Base-by-base conservation (phyloP, 768 basidiomycete genomes). In the Leccinum subtestaceum region DNA sequence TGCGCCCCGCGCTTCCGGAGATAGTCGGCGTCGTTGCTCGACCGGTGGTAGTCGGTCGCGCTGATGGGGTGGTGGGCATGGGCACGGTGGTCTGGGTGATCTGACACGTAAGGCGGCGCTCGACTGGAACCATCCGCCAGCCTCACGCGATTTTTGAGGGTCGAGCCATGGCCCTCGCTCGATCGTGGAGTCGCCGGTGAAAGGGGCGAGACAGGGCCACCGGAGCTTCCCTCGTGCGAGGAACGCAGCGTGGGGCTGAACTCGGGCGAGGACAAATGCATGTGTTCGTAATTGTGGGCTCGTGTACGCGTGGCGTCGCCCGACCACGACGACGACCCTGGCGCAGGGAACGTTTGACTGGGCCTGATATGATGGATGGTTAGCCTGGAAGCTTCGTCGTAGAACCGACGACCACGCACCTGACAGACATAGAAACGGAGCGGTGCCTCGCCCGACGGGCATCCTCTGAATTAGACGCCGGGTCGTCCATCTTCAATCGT, bases 401-500 rank as follows among this genome's bases (percentile, higher is more conserved):
- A 19, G 47, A 40, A 50, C 19, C 5, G 17, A 10, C 47, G 10
- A 23, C 4, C 4, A 60, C 65, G 36, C 50, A 77, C 75, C 69
- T 70, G 49, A 71, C 69, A 32, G 80, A 77, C 21, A 74, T 69
- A 19, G 81, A 79, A 32, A 78, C 57, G 8, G 82, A 80, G 43
- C 78, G 78, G 55, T 80, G 74, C 61, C 79, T 75, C 45, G 71
- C 64, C 75, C 78, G 77, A 74, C 53, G 65, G 36, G 38, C 59
- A 57, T 53, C 63, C 45, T 62, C 67, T 49, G 60, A 50, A 17
- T 72, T 50, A 58, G 65, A 58, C 29, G 21, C 46, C 1, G 47
- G 77, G 53, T 86, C 85, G 21, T 85, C 83, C 61, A 80, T 77
- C 57, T 77, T 80, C n/a, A 91, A 72, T 27, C 89, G 79, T 55